phyloP scores from a whole-genome alignment of 768 basidiomycete species.

The Phlegmacium glaucopus region DNA sequence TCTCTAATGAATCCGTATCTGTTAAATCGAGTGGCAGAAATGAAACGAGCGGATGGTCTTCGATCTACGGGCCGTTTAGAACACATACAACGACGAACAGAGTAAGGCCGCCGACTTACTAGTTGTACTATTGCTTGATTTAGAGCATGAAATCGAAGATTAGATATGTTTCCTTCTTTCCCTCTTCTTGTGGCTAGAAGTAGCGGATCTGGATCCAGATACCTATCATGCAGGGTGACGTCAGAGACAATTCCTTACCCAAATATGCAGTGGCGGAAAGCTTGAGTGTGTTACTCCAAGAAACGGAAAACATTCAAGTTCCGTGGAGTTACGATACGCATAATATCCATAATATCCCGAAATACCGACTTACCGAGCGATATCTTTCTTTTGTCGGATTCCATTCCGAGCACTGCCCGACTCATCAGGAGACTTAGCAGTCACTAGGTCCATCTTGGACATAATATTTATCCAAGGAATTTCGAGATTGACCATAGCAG shows the following conservation, averaged over 20 bases:
- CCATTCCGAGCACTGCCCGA: slow-evolving; percentile 67
- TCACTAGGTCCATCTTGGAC: slow-evolving; percentile 99
- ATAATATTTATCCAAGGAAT: slow-evolving; percentile 97
- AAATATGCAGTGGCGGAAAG: no score
- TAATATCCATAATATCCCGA: no score
- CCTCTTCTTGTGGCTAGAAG: slow-evolving; percentile 69
- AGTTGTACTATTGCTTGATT: slow-evolving; percentile 95
- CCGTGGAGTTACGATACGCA: background rate
- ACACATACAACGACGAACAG: slow-evolving; percentile 2
- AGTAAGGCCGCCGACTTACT: slow-evolving; percentile 45
- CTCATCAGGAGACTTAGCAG: slow-evolving; percentile 55
- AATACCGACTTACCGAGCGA: slow-evolving; percentile 60
- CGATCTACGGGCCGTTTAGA: slow-evolving; percentile 58
- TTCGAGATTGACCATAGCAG: slow-evolving; percentile 97
- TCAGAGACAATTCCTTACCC: no score
- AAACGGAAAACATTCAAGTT: background rate
- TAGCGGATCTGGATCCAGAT: slow-evolving; percentile 93
- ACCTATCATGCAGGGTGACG: slow-evolving; percentile 39
- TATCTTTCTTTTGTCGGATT: slow-evolving; percentile 67
- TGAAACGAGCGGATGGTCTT: slow-evolving; percentile 96
- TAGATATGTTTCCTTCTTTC: slow-evolving; percentile 48
- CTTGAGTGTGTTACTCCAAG: background rate
- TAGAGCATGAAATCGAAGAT: slow-evolving; percentile 87
- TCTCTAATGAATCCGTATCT: slow-evolving; percentile 84
- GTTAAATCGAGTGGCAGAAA: slow-evolving; percentile 95